A percentile compares a stretch with the other conserved stretches of the same genome.
phyloP scores from a whole-genome alignment of 345 rosid species.

The Laguncularia racemosa region DNA sequence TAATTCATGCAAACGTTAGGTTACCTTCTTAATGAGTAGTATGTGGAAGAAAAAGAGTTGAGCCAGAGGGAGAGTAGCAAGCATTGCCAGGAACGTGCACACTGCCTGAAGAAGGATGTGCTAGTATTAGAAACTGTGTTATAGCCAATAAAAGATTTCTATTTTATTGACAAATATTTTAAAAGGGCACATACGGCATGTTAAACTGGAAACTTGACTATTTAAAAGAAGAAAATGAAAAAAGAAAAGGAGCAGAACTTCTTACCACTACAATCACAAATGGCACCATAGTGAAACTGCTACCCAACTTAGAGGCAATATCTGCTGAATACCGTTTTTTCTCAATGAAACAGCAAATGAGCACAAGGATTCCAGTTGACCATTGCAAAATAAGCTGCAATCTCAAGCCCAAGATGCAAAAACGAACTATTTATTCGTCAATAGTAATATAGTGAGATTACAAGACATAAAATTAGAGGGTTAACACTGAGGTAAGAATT shows the following conservation, averaged over 20 bases:
- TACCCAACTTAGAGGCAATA: slow-evolving; percentile 78
- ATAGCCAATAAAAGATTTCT: no score
- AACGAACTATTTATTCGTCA: slow-evolving; percentile 45
- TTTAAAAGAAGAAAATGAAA: not conserved
- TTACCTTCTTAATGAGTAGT: slow-evolving; percentile 88
- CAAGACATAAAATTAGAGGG: slow-evolving; percentile 18
- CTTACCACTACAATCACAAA: slow-evolving; percentile 91
- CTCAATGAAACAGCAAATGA: slow-evolving; percentile 70
- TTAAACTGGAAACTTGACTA: no score
- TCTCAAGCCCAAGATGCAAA: slow-evolving; percentile 49
- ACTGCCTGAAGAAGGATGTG: slow-evolving; percentile 40
- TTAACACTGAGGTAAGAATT: no score
- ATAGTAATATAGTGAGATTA: slow-evolving; percentile 29
- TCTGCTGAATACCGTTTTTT: slow-evolving; percentile 59
- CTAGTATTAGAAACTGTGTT: no score
- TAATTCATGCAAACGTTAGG: not conserved
- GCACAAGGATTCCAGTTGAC: slow-evolving; percentile 78
- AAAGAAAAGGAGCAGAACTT: slow-evolving; percentile 5
- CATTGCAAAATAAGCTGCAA: slow-evolving; percentile 98
- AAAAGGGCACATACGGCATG: no score
- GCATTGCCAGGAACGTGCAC: slow-evolving; percentile 88
- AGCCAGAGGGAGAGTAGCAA: slow-evolving; percentile 89
- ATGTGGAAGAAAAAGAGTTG: slow-evolving; percentile 97
- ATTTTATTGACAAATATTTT: no score
- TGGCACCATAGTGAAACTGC: slow-evolving; percentile 91